Evolutionary conservation across 352 stramenopile genomes (phyloP), one percentile per base, ranked within the genome.

Genomic region (Achlya hypogyna): DNA sequence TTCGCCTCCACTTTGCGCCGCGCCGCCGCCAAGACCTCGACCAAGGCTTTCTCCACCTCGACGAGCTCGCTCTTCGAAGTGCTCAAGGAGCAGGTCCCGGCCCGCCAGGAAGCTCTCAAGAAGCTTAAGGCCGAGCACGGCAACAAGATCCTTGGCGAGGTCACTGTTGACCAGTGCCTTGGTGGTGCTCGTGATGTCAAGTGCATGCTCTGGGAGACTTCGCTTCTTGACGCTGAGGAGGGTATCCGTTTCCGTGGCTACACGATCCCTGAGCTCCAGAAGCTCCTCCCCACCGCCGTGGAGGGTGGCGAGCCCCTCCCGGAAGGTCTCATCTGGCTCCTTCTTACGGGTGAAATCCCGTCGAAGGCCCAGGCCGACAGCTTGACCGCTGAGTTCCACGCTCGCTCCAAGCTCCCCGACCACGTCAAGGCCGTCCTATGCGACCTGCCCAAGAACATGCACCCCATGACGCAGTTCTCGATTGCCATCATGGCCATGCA

Each of bases 121-220:
- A 91, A 97, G 78, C 79, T 98, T 53, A 98, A 98, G 79, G 85
- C 88, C 32, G 87, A 97, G 47, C 88, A 98, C 84, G 93, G 93
- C 77, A 72, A 86, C 78, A 97, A 96, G 78, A 91, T 80, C 62
- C 77, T 97, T 10, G 89, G 89, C 43, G 84, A 98, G 66, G 95
- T 98, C 9, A 98, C 93, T 14, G 95, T 98, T 31, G 94, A 98
- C 27, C 95, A 99, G 83, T 96, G 95, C 27, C 94, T 99, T 70
- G 96, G 97, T 66, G 96, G 96, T 52, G 96, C 95, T 20, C 91
- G 97, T 74, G 91, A 94, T 58, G 96, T 99, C 62, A 99, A 99
- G 82, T 98, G 93, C 72, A 97, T 99, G 79, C 75, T 99, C 65
- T 99, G 97, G 96, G 97, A 99, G 74, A 99, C 97, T 27, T 98